phyloP scores from a whole-genome alignment of 2,329 filamentous ascomycete species.

The Arthroderma uncinatum region DNA sequence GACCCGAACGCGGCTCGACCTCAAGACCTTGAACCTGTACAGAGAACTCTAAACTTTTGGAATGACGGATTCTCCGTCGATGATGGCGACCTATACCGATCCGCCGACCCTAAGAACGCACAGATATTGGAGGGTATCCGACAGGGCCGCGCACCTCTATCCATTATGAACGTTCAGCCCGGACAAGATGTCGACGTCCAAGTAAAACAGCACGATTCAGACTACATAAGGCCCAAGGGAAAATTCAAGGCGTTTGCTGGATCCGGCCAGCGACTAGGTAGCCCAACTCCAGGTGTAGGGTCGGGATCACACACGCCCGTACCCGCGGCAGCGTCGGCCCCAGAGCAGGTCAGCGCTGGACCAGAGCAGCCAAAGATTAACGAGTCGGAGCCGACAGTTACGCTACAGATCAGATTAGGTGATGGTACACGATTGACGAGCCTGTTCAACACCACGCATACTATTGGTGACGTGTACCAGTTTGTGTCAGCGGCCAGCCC shows the following conservation, averaged over 20 bases:
- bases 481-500: constrained; percentile 48
- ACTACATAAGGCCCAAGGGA: constrained; percentile 52
- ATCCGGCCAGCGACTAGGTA: constrained; percentile 50
- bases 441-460: constrained; percentile 55
- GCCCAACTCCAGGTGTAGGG: constrained; percentile 47
- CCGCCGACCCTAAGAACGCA: constrained; percentile 52
- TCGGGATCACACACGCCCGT: constrained; percentile 27
- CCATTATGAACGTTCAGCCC: constrained; percentile 51
- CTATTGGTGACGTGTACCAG: constrained; percentile 52
- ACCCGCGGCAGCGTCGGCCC: constrained; percentile 18
- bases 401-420: constrained; percentile 52
- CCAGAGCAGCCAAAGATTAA: constrained; percentile 39
- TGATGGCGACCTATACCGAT: constrained; percentile 52
- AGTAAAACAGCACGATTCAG: constrained; percentile 52
- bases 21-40: constrained; percentile 41
- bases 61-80: constrained; percentile 56
- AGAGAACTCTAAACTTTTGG: constrained; percentile 53
- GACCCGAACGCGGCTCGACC: constrained; percentile 35
- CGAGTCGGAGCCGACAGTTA: constrained; percentile 46
- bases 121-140: constrained; percentile 53
- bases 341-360: constrained; percentile 16
- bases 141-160: constrained; percentile 50
- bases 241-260: constrained; percentile 54
- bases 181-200: constrained; percentile 56
- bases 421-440: constrained; percentile 51